Percentiles rank a stretch among this genome's conserved stretches.
phyloP scores from a whole-genome alignment of 1,284 basidiomycete species.

The Pyrrhoderma lamaoense region DNA sequence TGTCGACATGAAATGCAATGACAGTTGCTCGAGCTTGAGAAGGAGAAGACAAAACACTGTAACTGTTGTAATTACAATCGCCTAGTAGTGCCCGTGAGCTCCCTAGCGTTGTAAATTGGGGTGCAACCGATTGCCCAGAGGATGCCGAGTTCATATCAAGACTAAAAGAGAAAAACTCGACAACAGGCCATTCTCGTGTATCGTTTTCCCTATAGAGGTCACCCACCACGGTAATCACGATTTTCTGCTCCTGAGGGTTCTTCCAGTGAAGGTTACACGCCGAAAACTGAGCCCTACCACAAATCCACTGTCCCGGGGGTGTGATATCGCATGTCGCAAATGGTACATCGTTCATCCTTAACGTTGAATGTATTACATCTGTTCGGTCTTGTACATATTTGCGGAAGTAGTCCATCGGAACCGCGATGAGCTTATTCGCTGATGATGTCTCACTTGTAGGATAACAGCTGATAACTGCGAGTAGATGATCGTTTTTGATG shows the following conservation, averaged over 20 bases:
- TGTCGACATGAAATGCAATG: constrained; percentile 8
- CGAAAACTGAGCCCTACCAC: constrained; percentile 9
- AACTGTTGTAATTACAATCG: constrained; percentile 3
- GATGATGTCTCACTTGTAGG: neutral
- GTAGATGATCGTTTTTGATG: constrained; percentile 7
- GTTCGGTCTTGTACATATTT: neutral
- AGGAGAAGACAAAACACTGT: constrained; percentile 8
- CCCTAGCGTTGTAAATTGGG: neutral
- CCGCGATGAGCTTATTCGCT: neutral
- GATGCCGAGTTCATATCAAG: neutral
- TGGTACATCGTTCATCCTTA: neutral
- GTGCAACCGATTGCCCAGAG: neutral
- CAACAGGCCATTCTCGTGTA: too few species aligned
- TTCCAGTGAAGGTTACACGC: constrained; percentile 9
- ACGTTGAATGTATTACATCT: neutral
- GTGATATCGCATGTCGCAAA: neutral
- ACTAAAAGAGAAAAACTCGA: constrained; percentile 3
- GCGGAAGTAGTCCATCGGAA: neutral
- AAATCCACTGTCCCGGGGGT: neutral
- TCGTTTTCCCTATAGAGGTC: constrained; percentile 5
- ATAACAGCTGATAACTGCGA: neutral
- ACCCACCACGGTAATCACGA: constrained; percentile 4
- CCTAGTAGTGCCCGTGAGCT: neutral
- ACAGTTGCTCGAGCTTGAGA: constrained; percentile 8
- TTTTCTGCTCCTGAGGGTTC: neutral